Evolutionary conservation across 805 yeast genomes (phyloP).

Genomic region (Alloascoidea africana): DNA sequence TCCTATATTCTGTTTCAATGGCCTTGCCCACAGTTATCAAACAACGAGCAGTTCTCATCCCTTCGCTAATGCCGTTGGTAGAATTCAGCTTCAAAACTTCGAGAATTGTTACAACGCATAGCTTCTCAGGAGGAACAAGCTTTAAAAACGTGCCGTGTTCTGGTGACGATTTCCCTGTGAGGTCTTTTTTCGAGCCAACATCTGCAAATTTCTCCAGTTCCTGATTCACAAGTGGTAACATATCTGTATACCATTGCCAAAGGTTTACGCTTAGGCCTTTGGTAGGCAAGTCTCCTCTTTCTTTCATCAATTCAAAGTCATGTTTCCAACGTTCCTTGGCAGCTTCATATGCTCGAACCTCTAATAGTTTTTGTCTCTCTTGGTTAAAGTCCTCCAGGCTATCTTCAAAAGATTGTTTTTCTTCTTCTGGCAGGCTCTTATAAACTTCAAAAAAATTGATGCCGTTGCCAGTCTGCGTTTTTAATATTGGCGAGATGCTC

Average conservation of each 20-base stretch:
- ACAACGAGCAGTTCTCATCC: slow-evolving; percentile 74
- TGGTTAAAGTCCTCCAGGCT: slow-evolving; percentile 57
- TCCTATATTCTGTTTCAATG: slow-evolving; percentile 68
- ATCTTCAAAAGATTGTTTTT: slow-evolving; percentile 36
- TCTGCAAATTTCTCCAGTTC: slow-evolving; percentile 41
- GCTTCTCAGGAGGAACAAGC: slow-evolving; percentile 61
- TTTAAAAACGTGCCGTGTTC: slow-evolving; percentile 66
- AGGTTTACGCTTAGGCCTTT: slow-evolving; percentile 56
- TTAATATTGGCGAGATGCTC: too few species aligned
- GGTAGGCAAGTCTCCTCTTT: slow-evolving; percentile 37
- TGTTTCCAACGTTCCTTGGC: slow-evolving; percentile 84
- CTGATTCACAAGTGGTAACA: slow-evolving; percentile 54
- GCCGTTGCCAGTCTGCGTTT: slow-evolving; percentile 21
- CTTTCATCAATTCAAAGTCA: slow-evolving; percentile 51
- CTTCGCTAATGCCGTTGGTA: slow-evolving; percentile 59
- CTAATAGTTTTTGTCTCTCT: slow-evolving; percentile 63
- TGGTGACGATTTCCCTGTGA: slow-evolving; percentile 18
- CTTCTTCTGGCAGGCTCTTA: slow-evolving; percentile 31
- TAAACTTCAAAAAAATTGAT: slow-evolving; percentile 58
- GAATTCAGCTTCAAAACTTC: slow-evolving; percentile 65
- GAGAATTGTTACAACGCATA: slow-evolving; percentile 72
- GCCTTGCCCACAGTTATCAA: slow-evolving; percentile 73
- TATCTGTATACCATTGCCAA: slow-evolving; percentile 71
- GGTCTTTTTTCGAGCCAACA: slow-evolving; percentile 12
- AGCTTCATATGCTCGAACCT: slow-evolving; percentile 66